Conservation (phyloP, 129 eudicot species). For the Dittrichia graveolens region DNA sequence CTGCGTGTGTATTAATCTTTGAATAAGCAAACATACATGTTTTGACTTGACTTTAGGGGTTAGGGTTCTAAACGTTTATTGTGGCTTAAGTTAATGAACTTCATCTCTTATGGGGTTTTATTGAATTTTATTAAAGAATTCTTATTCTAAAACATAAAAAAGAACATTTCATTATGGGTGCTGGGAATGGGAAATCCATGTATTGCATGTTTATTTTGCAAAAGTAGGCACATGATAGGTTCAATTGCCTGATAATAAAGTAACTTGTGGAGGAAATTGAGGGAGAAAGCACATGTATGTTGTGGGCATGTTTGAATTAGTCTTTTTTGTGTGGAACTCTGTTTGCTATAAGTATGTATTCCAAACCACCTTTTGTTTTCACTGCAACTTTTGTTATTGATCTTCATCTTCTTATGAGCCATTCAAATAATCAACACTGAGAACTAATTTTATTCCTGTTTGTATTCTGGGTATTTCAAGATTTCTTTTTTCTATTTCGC, state of each 20-base stretch:
- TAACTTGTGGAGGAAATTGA: constrained; percentile 30
- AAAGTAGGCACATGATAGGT: constrained; percentile 39
- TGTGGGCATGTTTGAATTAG: constrained; percentile 26
- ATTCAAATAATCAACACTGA: neutral
- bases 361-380: constrained; percentile 15
- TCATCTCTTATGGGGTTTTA: constrained; percentile 14
- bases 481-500: neutral
- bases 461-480: constrained; percentile 4
- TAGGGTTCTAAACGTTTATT: constrained; percentile 26
- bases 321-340: constrained; percentile 27
- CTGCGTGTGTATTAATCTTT: constrained; percentile 9
- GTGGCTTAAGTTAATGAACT: constrained; percentile 19
- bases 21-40: constrained; percentile 17
- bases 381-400: constrained; percentile 24
- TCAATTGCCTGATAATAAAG: constrained; percentile 30
- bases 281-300: constrained; percentile 34
- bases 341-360: constrained; percentile 23
- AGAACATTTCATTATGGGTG: constrained; percentile 20
- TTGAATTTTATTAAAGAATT: neutral
- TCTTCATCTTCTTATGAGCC: neutral
- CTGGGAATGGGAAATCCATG: constrained; percentile 8
- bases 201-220: constrained; percentile 35
- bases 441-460: constrained; percentile 1
- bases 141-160: neutral
- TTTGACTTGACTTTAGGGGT: constrained; percentile 32